Evolutionary conservation across 1,284 basidiomycete species (phyloP).

Genomic region (Golubevia pallescens): DNA sequence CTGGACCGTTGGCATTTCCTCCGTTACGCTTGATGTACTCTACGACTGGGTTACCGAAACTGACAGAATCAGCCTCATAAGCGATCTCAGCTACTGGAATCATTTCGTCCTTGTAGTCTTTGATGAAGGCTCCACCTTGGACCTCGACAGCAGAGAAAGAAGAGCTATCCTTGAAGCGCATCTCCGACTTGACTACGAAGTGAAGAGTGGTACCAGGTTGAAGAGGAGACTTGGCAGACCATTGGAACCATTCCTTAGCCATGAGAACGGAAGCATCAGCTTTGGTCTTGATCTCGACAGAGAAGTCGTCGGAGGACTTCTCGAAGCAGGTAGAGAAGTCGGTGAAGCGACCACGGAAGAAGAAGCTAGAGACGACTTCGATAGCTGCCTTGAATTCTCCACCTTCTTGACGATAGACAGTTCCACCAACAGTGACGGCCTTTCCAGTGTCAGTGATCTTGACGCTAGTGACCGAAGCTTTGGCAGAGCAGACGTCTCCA

Average conservation of each 20-base stretch:
- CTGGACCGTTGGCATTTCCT: constrained; percentile 75
- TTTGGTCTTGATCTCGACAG: constrained; percentile 77
- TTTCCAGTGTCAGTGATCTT: constrained; percentile 91
- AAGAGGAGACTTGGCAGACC: constrained; percentile 78
- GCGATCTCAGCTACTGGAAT: constrained; percentile 45
- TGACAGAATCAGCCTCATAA: constrained; percentile 42
- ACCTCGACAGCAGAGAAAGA: constrained; percentile 83
- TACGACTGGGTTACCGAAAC: constrained; percentile 81
- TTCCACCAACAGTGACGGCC: constrained; percentile 46
- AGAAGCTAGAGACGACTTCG: constrained; percentile 91
- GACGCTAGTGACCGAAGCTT: constrained; percentile 86
- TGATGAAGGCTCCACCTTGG: constrained; percentile 69
- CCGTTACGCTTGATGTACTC: constrained; percentile 93
- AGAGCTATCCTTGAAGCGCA: constrained; percentile 88
- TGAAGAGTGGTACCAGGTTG: constrained; percentile 81
- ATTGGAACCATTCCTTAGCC: constrained; percentile 97
- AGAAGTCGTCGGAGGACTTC: constrained; percentile 79
- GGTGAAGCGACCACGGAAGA: constrained; percentile 90
- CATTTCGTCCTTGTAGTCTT: constrained; percentile 49
- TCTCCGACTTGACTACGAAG: constrained; percentile 84
- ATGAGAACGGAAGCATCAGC: constrained; percentile 86
- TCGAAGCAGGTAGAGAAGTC: constrained; percentile 98
- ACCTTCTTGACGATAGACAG: constrained; percentile 63
- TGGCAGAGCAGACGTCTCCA: constrained; percentile 87
- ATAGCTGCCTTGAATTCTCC: constrained; percentile 87